Percentiles rank a stretch among this genome's conserved stretches.
These are phyloP conservation scores for Zygosaccharomyces sapae DNA, from an alignment of 1,139 yeast species.

Conservation along the genomic window DNA sequence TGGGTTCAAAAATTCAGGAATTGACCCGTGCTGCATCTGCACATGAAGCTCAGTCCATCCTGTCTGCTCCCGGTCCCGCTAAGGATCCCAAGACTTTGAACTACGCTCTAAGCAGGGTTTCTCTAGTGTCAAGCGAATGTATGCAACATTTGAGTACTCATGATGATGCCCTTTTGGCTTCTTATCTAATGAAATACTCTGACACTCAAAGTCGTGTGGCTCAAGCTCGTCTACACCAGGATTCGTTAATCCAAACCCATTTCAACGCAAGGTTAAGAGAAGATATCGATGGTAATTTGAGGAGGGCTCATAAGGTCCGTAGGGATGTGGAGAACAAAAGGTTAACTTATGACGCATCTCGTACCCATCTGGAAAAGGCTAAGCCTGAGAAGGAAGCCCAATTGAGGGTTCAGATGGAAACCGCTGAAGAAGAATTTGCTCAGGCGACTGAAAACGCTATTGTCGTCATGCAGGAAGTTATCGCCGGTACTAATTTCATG, in stretches of 20 bases:
- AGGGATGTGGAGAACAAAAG: slow-evolving; percentile 75
- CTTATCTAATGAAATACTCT: slow-evolving; percentile 49
- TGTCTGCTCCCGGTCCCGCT: slow-evolving; percentile 52
- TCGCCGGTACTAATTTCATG: slow-evolving; percentile 69
- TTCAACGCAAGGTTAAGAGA: slow-evolving; percentile 67
- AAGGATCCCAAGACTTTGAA: slow-evolving; percentile 80
- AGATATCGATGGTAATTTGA: slow-evolving; percentile 59
- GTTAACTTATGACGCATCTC: slow-evolving; percentile 74
- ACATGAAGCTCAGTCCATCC: slow-evolving; percentile 76
- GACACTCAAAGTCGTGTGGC: slow-evolving; percentile 66
- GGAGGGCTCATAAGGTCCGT: slow-evolving; percentile 67
- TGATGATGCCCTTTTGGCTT: slow-evolving; percentile 43
- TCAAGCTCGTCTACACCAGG: slow-evolving; percentile 81
- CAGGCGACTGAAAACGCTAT: slow-evolving; percentile 90
- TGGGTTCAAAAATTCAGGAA: slow-evolving; percentile 62
- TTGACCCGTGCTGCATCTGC: slow-evolving; percentile 74
- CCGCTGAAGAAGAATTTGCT: slow-evolving; percentile 86
- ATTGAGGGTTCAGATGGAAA: slow-evolving; percentile 73
- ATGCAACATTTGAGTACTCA: slow-evolving; percentile 38
- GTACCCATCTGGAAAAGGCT: slow-evolving; percentile 63
- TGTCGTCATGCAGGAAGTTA: slow-evolving; percentile 74
- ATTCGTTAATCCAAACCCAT: slow-evolving; percentile 62
- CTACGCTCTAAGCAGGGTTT: slow-evolving; percentile 78
- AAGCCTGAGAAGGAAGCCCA: slow-evolving; percentile 73
- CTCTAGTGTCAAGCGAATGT: slow-evolving; percentile 45